These are phyloP conservation scores for Polyporus arcularius DNA, from an alignment of 768 basidiomycete species.

Conservation along the genomic window DNA sequence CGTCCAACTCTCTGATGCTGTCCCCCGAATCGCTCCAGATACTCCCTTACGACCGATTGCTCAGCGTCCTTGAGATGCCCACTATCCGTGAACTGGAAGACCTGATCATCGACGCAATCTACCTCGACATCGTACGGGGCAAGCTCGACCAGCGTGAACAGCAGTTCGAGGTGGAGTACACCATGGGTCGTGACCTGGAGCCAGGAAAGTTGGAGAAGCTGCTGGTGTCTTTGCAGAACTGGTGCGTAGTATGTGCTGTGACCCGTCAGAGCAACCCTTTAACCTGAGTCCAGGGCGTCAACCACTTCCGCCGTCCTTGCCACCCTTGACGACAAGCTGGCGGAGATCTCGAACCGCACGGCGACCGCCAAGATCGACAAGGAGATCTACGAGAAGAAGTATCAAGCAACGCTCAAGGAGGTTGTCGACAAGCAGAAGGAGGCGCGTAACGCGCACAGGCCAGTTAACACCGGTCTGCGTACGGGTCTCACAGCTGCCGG, in stretches of 20 bases:
- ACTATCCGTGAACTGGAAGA: conserved; percentile 91
- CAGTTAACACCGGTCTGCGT: conserved; percentile 8
- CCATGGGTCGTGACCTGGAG: conserved; percentile 90
- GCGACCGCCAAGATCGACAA: conserved; percentile 42
- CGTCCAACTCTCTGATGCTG: background rate
- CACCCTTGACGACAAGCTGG: conserved; percentile 73
- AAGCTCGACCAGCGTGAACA: conserved; percentile 92
- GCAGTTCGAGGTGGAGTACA: conserved; percentile 90
- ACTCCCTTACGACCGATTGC: conserved; percentile 76
- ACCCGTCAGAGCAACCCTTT: background rate
- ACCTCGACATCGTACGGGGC: conserved; percentile 84
- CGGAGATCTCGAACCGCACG: conserved; percentile 48
- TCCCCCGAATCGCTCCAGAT: conserved; percentile 46
- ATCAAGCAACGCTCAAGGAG: conserved; percentile 59
- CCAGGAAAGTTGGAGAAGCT: conserved; percentile 66
- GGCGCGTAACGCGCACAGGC: conserved; percentile 20
- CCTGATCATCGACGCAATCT: conserved; percentile 96
- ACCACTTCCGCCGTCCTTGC: conserved; percentile 71
- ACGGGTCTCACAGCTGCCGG: conserved; percentile 26
- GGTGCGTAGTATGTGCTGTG: conserved; percentile 45
- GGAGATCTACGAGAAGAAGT: conserved; percentile 54
- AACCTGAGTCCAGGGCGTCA: conserved; percentile 51
- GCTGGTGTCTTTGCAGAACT: conserved; percentile 62
- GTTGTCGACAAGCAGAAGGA: conserved; percentile 65
- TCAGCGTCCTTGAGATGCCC: conserved; percentile 69